These are phyloP conservation scores for Clitopilus hobsonii DNA, from an alignment of 768 basidiomycete genomes.

Conservation along the genomic window DNA sequence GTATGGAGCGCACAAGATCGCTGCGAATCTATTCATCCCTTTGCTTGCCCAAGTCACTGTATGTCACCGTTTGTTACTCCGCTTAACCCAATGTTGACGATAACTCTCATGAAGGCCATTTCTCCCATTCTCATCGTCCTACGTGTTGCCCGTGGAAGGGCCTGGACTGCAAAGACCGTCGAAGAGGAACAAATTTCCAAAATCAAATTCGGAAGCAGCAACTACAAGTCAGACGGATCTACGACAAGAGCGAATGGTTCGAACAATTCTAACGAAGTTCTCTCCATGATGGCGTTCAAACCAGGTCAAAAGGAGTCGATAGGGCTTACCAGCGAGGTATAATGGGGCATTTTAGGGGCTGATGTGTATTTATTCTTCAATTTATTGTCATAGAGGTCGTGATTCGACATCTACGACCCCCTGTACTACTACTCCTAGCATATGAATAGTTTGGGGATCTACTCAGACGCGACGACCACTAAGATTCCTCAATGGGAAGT, in stretches of 20 bases:
- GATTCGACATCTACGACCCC: too few species aligned
- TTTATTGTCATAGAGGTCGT: not conserved
- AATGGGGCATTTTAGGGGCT: not conserved
- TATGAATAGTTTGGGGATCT: too few species aligned
- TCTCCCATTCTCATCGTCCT: slow-evolving; percentile 29
- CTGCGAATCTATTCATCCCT: slow-evolving; percentile 25
- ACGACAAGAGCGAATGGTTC: not conserved
- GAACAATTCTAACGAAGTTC: not conserved
- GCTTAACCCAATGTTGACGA: not conserved
- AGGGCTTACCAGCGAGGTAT: not conserved
- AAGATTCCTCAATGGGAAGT: too few species aligned
- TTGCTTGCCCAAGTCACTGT: slow-evolving; percentile 27
- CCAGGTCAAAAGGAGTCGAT: not conserved
- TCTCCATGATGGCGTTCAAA: not conserved
- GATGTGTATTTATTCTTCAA: not conserved
- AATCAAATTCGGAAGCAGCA: not conserved
- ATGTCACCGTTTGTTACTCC: not conserved
- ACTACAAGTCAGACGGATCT: not conserved
- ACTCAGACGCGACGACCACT: too few species aligned
- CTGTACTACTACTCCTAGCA: too few species aligned
- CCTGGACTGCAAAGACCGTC: slow-evolving; percentile 14
- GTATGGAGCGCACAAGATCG: slow-evolving; percentile 7
- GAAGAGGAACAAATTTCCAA: not conserved
- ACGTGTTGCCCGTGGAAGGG: slow-evolving; percentile 26
- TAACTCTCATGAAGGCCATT: slow-evolving; percentile 21